Base-by-base conservation (phyloP, 768 basidiomycete genomes). In the Tylopilus felleus region DNA sequence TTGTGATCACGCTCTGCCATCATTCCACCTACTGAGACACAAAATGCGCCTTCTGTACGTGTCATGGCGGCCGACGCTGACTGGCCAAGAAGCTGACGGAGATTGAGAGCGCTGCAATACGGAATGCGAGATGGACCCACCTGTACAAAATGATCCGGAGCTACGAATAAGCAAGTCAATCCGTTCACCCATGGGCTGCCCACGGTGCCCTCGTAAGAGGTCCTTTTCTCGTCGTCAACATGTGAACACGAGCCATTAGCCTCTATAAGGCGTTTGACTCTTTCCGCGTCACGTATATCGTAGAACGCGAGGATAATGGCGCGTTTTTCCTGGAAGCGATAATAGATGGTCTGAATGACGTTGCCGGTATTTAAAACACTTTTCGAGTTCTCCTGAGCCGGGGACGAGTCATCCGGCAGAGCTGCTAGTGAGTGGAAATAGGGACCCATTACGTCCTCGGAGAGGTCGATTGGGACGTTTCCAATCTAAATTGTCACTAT, bases 231-330 rank as follows among this genome's bases (percentile, higher is more conserved):
- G 39, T 51, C 55, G 4, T 55, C 58, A 2, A 25, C 29, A 14
- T 25, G 51, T 39, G 50, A 23, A 44, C 38, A 56, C 8, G 59
- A 58, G 33, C 56, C 27, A 22, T 61, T 61, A 6, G 49, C 36
- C 10, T 73, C 72, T 40, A 83, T 69, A n/a, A 76, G 58, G 12
- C 60, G 63, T 46, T 77, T 75, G 27, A 81, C 80, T 7, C 73
- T 74, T 38, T 72, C 72, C 3, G 84, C 79, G 46, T 83, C 72
- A 47, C 84, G 77, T 41, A 78, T 65, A 58, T 88, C 84, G 67
- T 77, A 80, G 58, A 87, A 86, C 8, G 83, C 79, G 55, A 86
- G 73, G 42, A 86, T 70, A 40, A 80, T 69, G 8, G 84, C 84
- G 35, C 80, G 73, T 10, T 74, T 73, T 46, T 74, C 71, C 47